Evolutionary conservation across 345 rosid species (phyloP).

Genomic region (Schrenkiella parvula): DNA sequence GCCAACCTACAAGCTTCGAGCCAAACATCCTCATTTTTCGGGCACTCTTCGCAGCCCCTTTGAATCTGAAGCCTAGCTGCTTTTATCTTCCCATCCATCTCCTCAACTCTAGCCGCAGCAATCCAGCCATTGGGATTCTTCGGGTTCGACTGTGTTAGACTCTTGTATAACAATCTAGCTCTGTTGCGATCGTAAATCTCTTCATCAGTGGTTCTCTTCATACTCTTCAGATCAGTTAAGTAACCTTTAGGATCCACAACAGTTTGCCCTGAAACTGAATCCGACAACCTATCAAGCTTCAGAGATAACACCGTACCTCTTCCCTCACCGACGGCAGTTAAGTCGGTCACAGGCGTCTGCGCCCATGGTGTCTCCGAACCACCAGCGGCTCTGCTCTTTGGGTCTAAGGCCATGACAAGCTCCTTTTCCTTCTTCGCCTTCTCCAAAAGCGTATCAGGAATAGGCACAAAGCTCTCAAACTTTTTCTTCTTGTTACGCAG

Average conservation of each 20-base stretch:
- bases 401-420: conserved; percentile 93
- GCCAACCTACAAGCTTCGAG: conserved; percentile 88
- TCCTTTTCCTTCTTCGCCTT: conserved; percentile 93
- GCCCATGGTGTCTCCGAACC: conserved; percentile 89
- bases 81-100: conserved; percentile 88
- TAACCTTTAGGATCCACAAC: conserved; percentile 95
- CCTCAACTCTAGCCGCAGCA: conserved; percentile 95
- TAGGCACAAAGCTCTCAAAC: conserved; percentile 91
- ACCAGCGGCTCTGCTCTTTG: conserved; percentile 72
- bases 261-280: conserved; percentile 80
- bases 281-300: conserved; percentile 85
- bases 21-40: conserved; percentile 90
- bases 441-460: conserved; percentile 84
- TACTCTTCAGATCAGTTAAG: conserved; percentile 86
- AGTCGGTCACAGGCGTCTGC: conserved; percentile 82
- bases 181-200: conserved; percentile 90
- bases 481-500: conserved; percentile 79
- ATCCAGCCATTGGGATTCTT: conserved; percentile 97
- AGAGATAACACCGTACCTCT: conserved; percentile 90
- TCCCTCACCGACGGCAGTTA: conserved; percentile 94
- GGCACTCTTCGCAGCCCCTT: conserved; percentile 92
- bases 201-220: conserved; percentile 94
- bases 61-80: conserved; percentile 77
- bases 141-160: conserved; percentile 79
- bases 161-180: conserved; percentile 84